A percentile compares a stretch with the other conserved stretches of the same genome.
These are phyloP conservation scores for Calonectria honghensis DNA, from an alignment of 2,329 filamentous ascomycete genomes.

Conservation along the genomic window DNA sequence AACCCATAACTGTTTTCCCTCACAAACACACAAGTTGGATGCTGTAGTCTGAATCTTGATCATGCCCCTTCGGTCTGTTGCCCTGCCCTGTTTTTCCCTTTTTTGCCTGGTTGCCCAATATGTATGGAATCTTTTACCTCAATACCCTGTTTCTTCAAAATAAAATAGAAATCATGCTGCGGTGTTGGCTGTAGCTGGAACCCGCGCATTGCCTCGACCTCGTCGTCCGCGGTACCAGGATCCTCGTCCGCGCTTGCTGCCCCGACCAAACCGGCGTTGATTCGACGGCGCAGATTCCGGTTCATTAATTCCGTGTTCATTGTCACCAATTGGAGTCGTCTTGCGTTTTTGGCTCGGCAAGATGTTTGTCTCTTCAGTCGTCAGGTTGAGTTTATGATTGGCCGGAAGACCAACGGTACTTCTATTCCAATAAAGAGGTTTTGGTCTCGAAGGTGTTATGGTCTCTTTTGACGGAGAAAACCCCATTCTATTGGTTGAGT, in stretches of 20 bases:
- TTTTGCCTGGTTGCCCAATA: slow-evolving; percentile 19
- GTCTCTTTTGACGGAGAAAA: background rate
- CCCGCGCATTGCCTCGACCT: slow-evolving; percentile 48
- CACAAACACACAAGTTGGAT: background rate
- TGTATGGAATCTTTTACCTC: slow-evolving; percentile 22
- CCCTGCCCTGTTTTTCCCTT: slow-evolving; percentile 5
- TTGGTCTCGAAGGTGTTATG: background rate
- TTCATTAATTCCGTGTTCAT: slow-evolving; percentile 37
- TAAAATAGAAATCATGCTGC: slow-evolving; percentile 33
- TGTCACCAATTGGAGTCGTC: slow-evolving; percentile 30
- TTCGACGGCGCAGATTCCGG: slow-evolving; percentile 23
- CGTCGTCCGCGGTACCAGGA: slow-evolving; percentile 55
- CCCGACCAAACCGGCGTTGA: slow-evolving; percentile 47
- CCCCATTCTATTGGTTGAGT: background rate
- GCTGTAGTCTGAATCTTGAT: background rate
- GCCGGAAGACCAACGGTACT: background rate
- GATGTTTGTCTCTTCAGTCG: slow-evolving; percentile 11
- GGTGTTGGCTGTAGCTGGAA: slow-evolving; percentile 28
- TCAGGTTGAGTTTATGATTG: slow-evolving; percentile 5
- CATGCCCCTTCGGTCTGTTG: background rate
- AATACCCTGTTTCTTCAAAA: slow-evolving; percentile 13
- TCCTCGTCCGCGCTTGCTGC: slow-evolving; percentile 53
- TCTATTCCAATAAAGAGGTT: background rate
- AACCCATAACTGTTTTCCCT: background rate
- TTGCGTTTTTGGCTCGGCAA: slow-evolving; percentile 17